phyloP scores from a whole-genome alignment of 768 basidiomycete genomes.

The Rhizopogon rudus region DNA sequence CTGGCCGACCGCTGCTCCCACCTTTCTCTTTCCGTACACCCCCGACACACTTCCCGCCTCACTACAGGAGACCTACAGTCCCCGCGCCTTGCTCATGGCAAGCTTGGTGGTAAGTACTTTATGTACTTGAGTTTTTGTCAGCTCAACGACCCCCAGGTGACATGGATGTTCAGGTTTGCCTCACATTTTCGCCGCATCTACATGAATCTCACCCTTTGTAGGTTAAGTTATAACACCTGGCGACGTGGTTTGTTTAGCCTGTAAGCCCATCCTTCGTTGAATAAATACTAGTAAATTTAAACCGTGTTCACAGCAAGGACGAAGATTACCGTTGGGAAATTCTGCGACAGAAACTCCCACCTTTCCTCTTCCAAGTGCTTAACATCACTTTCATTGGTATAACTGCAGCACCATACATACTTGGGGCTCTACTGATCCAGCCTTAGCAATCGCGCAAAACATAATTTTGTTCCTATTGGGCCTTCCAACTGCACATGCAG shows the following conservation, averaged over 20 bases:
- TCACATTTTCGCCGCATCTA: not conserved
- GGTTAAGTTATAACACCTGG: constrained; percentile 78
- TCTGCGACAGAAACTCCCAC: constrained; percentile 55
- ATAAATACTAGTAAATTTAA: not conserved
- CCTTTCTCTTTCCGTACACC: constrained; percentile 48
- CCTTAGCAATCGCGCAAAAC: constrained; percentile 67
- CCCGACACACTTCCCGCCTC: constrained; percentile 38
- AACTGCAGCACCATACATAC: constrained; percentile 8
- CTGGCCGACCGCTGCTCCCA: constrained; percentile 32
- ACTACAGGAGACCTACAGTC: constrained; percentile 48
- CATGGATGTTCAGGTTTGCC: constrained; percentile 59
- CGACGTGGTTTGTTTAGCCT: constrained; percentile 75
- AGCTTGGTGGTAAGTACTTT: constrained; percentile 44
- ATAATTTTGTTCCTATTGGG: constrained; percentile 71
- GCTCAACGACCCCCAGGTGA: constrained; percentile 21
- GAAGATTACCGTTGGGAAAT: constrained; percentile 94
- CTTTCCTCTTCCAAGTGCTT: constrained; percentile 52
- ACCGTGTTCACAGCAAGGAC: constrained; percentile 44
- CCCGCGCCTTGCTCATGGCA: constrained; percentile 75
- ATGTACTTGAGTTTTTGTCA: not conserved
- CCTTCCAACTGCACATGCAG: constrained; percentile 53
- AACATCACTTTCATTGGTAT: constrained; percentile 65
- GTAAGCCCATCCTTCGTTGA: constrained; percentile 33
- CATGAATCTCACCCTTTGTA: constrained; percentile 8
- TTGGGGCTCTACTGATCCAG: constrained; percentile 3